Percentiles rank a stretch among this genome's conserved stretches.
These are phyloP conservation scores for Rhododendron kiyosumense DNA, from an alignment of 148 eudicot genomes.

Conservation along the genomic window DNA sequence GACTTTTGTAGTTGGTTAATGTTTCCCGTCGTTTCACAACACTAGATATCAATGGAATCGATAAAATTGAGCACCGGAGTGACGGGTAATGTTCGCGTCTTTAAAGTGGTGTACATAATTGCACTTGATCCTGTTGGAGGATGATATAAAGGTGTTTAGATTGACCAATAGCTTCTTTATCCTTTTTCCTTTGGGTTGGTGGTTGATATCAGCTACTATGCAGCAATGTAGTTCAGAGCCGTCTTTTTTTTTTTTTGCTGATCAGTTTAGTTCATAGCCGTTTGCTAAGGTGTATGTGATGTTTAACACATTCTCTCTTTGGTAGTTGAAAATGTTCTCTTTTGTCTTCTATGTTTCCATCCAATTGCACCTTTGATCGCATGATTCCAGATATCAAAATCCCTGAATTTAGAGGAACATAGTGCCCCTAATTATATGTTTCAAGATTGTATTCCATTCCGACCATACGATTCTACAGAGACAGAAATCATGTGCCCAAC, in stretches of 20 bases:
- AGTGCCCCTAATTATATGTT: too few relatives aligned
- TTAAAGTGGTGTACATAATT: neutral
- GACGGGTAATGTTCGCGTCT: neutral
- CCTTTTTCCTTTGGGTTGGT: neutral
- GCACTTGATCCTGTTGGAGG: neutral
- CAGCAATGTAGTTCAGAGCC: neutral
- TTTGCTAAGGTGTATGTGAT: neutral
- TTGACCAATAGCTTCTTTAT: neutral
- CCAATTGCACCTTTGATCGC: neutral
- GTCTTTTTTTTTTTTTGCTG: neutral
- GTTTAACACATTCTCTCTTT: neutral
- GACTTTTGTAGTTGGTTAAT: neutral
- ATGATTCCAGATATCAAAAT: neutral
- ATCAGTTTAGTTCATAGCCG: neutral
- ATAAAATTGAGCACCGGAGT: neutral
- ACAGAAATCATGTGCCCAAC: too few relatives aligned
- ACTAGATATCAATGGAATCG: neutral
- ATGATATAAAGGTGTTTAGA: neutral
- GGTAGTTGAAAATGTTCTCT: neutral
- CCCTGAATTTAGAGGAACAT: neutral
- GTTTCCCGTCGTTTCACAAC: neutral
- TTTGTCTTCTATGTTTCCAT: neutral
- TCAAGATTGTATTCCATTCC: too few relatives aligned
- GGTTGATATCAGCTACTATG: neutral
- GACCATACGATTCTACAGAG: too few relatives aligned